phyloP scores from a whole-genome alignment of 192 early-diverging fungal genomes.

The Paraglomus occultum region DNA sequence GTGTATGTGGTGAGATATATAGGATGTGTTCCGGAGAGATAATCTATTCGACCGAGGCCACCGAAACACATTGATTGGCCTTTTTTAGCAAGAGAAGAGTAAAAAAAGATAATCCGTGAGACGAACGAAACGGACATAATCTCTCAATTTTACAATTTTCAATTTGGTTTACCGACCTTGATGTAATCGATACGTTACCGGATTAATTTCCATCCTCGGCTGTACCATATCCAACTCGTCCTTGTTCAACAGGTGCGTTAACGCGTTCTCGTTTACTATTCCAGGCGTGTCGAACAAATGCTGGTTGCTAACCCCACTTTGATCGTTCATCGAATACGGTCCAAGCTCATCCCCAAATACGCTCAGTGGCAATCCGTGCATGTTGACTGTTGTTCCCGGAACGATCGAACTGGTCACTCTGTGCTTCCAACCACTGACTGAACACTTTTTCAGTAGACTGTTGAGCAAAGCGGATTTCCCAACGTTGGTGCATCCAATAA shows the following conservation, averaged over 20 bases:
- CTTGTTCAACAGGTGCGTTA: conserved; percentile 45
- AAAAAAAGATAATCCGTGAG: not conserved
- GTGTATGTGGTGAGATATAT: conserved; percentile 57
- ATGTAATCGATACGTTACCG: conserved; percentile 54
- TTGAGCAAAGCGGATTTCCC: conserved; percentile 77
- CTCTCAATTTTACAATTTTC: too few relatives aligned
- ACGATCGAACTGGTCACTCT: conserved; percentile 58
- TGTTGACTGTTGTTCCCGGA: conserved; percentile 76
- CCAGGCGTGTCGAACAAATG: conserved; percentile 65
- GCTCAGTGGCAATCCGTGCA: conserved; percentile 54
- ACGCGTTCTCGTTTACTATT: conserved; percentile 54
- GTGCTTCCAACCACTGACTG: conserved; percentile 41
- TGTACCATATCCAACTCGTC: conserved; percentile 51
- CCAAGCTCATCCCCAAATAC: conserved; percentile 50
- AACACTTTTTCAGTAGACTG: conserved; percentile 55
- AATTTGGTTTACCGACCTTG: conserved; percentile 36
- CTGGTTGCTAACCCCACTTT: conserved; percentile 37
- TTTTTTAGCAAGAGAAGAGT: not conserved
- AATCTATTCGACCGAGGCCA: conserved; percentile 58
- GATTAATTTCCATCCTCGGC: conserved; percentile 44
- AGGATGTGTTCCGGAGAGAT: conserved; percentile 43
- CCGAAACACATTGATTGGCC: conserved; percentile 54
- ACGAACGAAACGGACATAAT: too few relatives aligned
- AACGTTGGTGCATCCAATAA: conserved; percentile 74
- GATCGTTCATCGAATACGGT: not conserved